A percentile compares a stretch with the other conserved stretches of the same genome.
These are phyloP conservation scores for Pugionium dolabratum DNA, from an alignment of 345 rosid genomes.

Conservation along the genomic window DNA sequence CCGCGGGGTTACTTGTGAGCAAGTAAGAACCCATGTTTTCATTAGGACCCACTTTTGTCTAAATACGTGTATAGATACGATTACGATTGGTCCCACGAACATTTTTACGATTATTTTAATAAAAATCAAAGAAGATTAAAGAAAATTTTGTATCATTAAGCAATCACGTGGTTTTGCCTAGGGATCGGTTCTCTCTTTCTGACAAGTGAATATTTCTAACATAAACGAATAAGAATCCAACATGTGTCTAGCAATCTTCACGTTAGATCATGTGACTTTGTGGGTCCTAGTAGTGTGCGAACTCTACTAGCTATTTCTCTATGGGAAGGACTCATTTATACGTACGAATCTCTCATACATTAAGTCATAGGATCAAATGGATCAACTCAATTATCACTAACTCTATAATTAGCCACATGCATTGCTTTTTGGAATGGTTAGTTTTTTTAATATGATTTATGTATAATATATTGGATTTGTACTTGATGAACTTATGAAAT, in stretches of 20 bases:
- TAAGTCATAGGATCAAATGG: constrained; percentile 35
- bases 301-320: not conserved
- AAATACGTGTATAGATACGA: constrained; percentile 41
- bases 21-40: constrained; percentile 48
- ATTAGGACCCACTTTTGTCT: constrained; percentile 47
- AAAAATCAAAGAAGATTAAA: constrained; percentile 4
- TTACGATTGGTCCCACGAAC: constrained; percentile 26
- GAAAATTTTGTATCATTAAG: constrained; percentile 18
- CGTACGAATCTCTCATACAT: constrained; percentile 31
- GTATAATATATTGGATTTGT: constrained; percentile 25
- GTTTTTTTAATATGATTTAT: constrained; percentile 25
- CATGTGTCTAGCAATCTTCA: constrained; percentile 40
- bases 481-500: constrained; percentile 34
- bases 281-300: constrained; percentile 42
- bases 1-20: constrained; percentile 47
- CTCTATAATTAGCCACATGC: constrained; percentile 41
- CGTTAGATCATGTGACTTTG: constrained; percentile 44
- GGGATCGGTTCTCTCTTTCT: constrained; percentile 44
- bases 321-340: constrained; percentile 23
- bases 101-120: constrained; percentile 20
- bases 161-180: constrained; percentile 59
- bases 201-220: constrained; percentile 36
- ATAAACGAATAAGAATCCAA: constrained; percentile 8
- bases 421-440: constrained; percentile 21
- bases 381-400: constrained; percentile 33